These are phyloP conservation scores for Cladosporium halotolerans DNA, from an alignment of 2,329 filamentous ascomycete species.

Conservation along the genomic window DNA sequence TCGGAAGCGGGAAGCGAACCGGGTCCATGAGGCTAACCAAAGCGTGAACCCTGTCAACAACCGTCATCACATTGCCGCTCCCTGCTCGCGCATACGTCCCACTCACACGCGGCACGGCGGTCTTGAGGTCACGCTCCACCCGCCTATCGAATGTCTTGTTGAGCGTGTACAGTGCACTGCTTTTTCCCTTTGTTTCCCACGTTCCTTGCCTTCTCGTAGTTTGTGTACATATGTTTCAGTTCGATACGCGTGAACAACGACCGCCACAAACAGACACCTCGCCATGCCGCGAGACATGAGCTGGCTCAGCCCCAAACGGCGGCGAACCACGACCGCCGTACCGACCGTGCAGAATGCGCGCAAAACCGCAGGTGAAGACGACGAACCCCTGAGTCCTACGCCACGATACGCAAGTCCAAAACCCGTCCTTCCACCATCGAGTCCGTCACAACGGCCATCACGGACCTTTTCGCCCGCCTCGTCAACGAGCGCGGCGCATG, in stretches of 20 bases:
- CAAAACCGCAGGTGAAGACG: conserved; percentile 4
- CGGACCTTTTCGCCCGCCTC: conserved; percentile 5
- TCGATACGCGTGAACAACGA: not conserved
- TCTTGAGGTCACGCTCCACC: not conserved
- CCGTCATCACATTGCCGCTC: conserved; percentile 6
- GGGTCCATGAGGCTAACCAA: conserved; percentile 6
- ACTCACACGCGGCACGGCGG: not conserved
- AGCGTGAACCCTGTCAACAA: conserved; percentile 2
- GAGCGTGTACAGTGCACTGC: not conserved
- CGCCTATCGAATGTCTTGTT: not conserved
- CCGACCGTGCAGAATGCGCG: conserved; percentile 16
- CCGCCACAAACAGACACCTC: not conserved
- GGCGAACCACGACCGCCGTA: conserved; percentile 22
- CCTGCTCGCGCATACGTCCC: not conserved
- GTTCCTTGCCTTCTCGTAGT: not conserved
- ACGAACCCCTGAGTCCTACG: conserved; percentile 1
- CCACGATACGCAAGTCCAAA: conserved; percentile 5
- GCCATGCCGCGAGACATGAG: conserved; percentile 16
- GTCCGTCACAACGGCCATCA: not conserved
- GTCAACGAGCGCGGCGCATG: not conserved
- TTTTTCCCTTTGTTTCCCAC: not conserved
- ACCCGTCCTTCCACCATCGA: conserved; percentile 1
- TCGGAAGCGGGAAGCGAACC: conserved; percentile 9
- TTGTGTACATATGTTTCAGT: not conserved
- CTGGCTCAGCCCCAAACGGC: conserved; percentile 23